Percentiles rank a stretch among this genome's conserved stretches.
Evolutionary conservation across 129 eudicot species (phyloP).

Genomic region (Calendula officinalis): DNA sequence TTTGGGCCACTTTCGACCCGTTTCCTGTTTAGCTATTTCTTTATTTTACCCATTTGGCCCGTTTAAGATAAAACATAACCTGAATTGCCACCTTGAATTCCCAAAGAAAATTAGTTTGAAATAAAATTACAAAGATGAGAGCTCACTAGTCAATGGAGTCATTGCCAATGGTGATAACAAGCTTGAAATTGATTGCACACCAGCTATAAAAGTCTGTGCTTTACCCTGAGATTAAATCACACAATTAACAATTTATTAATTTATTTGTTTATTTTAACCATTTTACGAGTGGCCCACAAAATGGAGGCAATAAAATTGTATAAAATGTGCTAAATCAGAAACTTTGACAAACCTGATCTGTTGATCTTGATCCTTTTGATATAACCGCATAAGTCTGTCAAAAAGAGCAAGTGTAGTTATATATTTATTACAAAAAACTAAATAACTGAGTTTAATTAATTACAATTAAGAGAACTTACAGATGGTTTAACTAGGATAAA

Average conservation of each 20-base stretch:
- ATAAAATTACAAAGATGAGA: constrained; percentile 1
- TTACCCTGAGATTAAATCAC: constrained; percentile 57
- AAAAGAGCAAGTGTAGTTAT: constrained; percentile 6
- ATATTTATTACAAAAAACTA: neutral
- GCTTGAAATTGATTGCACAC: constrained; percentile 82
- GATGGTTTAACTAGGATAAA: constrained; percentile 80
- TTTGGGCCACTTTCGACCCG: constrained; percentile 6
- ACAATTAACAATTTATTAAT: constrained; percentile 1
- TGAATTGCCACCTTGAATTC: neutral
- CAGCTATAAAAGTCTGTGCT: constrained; percentile 93
- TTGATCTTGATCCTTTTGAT: constrained; percentile 77
- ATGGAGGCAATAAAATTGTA: neutral
- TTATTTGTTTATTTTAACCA: neutral
- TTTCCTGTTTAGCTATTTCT: neutral
- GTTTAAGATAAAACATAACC: neutral
- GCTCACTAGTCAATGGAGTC: constrained; percentile 92
- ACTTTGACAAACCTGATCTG: constrained; percentile 66
- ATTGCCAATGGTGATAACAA: constrained; percentile 88
- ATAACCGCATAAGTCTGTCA: constrained; percentile 87
- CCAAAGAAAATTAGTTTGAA: neutral
- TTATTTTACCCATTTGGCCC: neutral
- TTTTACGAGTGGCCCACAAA: constrained; percentile 6
- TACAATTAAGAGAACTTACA: constrained; percentile 43
- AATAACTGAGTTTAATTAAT: neutral
- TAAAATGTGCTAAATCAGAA: neutral